Evolutionary conservation across 371 early-diverging fungal species (phyloP).

Genomic region (Cokeromyces recurvatus): DNA sequence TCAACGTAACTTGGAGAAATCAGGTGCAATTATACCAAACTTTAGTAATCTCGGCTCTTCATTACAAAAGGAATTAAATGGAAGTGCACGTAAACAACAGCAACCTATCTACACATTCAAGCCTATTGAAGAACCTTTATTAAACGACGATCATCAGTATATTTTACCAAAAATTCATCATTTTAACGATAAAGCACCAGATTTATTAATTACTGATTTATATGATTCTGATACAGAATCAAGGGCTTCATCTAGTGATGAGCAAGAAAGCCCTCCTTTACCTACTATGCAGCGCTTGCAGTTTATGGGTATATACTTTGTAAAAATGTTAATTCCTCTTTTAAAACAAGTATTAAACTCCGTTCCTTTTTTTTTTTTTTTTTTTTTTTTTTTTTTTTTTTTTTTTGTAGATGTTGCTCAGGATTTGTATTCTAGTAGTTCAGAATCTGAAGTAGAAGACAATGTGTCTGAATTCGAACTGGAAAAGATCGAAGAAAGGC

Average conservation of each 20-base stretch:
- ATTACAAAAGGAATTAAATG: constrained; percentile 63
- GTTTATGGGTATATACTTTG: neutral
- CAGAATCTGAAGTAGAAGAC: constrained; percentile 13
- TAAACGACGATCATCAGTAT: neutral
- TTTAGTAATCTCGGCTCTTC: constrained; percentile 76
- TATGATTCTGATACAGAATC: constrained; percentile 20
- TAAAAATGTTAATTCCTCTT: neutral
- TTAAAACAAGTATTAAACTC: too few species aligned
- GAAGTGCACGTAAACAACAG: neutral
- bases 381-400: neutral
- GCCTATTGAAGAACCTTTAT: constrained; percentile 12
- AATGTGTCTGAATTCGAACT: neutral
- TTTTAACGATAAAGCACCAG: neutral
- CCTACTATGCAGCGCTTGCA: constrained; percentile 5
- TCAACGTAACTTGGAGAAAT: constrained; percentile 77
- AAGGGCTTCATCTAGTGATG: constrained; percentile 7
- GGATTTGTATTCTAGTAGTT: constrained; percentile 8
- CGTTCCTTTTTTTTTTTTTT: too few species aligned
- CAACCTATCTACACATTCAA: constrained; percentile 5
- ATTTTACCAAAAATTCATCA: neutral
- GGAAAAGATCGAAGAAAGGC: constrained; percentile 2
- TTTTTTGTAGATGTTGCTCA: constrained; percentile 1
- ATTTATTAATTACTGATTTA: constrained; percentile 1
- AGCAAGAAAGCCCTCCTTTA: neutral
- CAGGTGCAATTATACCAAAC: constrained; percentile 77